Percentiles rank a stretch among this genome's conserved stretches.
phyloP scores from a whole-genome alignment of 2,329 filamentous ascomycete genomes.

The Achaetomium macrosporum region DNA sequence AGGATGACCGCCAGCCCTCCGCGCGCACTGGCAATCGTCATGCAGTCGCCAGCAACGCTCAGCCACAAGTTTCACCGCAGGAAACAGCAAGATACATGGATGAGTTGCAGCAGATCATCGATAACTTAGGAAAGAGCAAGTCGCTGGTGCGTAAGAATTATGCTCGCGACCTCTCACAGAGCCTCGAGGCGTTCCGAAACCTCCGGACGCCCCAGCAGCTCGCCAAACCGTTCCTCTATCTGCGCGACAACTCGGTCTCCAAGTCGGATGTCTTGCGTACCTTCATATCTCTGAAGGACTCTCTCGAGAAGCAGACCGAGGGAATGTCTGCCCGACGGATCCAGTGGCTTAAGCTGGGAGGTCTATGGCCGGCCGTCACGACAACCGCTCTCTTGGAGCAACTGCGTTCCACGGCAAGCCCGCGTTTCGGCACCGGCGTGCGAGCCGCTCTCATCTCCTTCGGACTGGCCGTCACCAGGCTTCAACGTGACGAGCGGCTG shows the following conservation, averaged over 20 bases:
- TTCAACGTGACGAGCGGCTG: slow-evolving; percentile 43
- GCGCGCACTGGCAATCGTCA: background rate
- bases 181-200: slow-evolving; percentile 26
- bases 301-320: background rate
- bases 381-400: slow-evolving; percentile 41
- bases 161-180: slow-evolving; percentile 27
- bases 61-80: background rate
- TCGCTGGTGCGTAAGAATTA: slow-evolving; percentile 27
- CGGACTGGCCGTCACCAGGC: slow-evolving; percentile 37
- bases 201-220: slow-evolving; percentile 12
- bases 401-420: slow-evolving; percentile 32
- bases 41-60: background rate
- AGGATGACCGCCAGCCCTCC: background rate
- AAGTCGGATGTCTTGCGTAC: slow-evolving; percentile 1
- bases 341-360: slow-evolving; percentile 37
- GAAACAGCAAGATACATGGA: slow-evolving; percentile 4
- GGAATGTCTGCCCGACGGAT: slow-evolving; percentile 13
- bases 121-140: slow-evolving; percentile 19
- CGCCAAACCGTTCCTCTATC: slow-evolving; percentile 8
- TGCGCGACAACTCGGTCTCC: background rate
- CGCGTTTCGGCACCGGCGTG: slow-evolving; percentile 31
- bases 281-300: slow-evolving; percentile 6
- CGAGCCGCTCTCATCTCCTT: slow-evolving; percentile 38
- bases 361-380: slow-evolving; percentile 43
- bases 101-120: slow-evolving; percentile 31